Percentiles rank a stretch among this genome's conserved stretches.
These are phyloP conservation scores for Lipomyces mesembrius DNA, from an alignment of 805 yeast genomes.

Conservation along the genomic window DNA sequence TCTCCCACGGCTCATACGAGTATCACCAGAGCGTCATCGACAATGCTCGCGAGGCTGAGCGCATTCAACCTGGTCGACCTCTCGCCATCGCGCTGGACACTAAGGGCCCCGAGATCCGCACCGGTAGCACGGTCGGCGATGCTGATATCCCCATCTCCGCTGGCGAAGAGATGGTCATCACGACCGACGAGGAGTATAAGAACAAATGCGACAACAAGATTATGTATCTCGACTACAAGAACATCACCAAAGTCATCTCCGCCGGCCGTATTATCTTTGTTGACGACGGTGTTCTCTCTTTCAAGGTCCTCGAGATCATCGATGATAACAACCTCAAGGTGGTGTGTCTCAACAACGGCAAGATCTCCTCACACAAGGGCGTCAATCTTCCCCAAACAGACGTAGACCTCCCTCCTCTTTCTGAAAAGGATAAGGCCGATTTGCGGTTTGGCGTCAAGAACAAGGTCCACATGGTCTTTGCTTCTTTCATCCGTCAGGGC, in stretches of 20 bases:
- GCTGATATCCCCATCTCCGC: slow-evolving; percentile 81
- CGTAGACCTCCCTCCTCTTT: slow-evolving; percentile 96
- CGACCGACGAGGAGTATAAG: slow-evolving; percentile 84
- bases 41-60: slow-evolving; percentile 93
- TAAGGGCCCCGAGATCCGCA: slow-evolving; percentile 99
- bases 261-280: slow-evolving; percentile 89
- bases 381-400: slow-evolving; percentile 99
- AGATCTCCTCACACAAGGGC: slow-evolving; percentile 96
- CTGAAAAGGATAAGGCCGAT: slow-evolving; percentile 95
- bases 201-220: slow-evolving; percentile 72
- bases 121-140: slow-evolving; percentile 86
- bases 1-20: slow-evolving; percentile 97
- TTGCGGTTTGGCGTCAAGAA: slow-evolving; percentile 95
- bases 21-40: slow-evolving; percentile 97
- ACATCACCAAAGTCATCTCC: slow-evolving; percentile 92
- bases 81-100: slow-evolving; percentile 98
- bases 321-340: slow-evolving; percentile 85
- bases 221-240: slow-evolving; percentile 92
- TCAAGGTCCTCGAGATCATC: slow-evolving; percentile 83
- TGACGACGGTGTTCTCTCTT: slow-evolving; percentile 97
- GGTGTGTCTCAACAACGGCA: slow-evolving; percentile 90
- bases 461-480: slow-evolving; percentile 97
- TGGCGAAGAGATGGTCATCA: slow-evolving; percentile 87
- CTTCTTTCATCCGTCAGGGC: slow-evolving; percentile 96
- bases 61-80: slow-evolving; percentile 91